phyloP scores from a whole-genome alignment of 2,329 filamentous ascomycete genomes.

The Xylaria sp. region DNA sequence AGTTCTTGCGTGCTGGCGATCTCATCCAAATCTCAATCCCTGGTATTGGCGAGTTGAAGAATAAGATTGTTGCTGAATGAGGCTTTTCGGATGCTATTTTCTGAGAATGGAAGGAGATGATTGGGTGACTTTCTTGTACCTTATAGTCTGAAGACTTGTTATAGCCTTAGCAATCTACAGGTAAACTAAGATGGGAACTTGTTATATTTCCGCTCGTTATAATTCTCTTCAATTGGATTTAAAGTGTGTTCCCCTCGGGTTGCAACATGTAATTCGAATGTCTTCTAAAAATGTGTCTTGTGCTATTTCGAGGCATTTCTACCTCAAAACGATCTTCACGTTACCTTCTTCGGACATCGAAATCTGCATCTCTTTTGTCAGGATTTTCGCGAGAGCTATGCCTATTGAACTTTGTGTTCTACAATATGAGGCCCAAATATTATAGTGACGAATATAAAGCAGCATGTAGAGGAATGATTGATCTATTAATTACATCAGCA shows the following conservation, averaged over 20 bases:
- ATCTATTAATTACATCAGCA: not conserved
- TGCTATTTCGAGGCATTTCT: not conserved
- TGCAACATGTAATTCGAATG: not conserved
- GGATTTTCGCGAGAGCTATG: not conserved
- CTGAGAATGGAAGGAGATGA: too few relatives aligned
- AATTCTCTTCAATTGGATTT: not conserved
- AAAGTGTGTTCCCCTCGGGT: not conserved
- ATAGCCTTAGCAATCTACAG: not conserved
- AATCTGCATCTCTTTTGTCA: not conserved
- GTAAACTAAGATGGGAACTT: not conserved
- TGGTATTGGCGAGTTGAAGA: constrained; percentile 46
- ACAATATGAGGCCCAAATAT: not conserved
- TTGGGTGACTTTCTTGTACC: not conserved
- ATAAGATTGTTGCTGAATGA: constrained; percentile 46
- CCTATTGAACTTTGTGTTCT: not conserved
- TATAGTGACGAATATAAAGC: not conserved
- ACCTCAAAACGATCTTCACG: not conserved
- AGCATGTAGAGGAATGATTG: not conserved
- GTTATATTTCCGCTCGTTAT: not conserved
- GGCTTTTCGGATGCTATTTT: constrained; percentile 32
- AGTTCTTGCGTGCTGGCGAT: constrained; percentile 50
- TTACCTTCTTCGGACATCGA: not conserved
- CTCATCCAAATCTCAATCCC: constrained; percentile 45
- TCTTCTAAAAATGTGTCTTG: not conserved
- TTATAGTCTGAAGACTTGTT: not conserved